Evolutionary conservation across 345 rosid species (phyloP).

Genomic region (Moringa oleifera): DNA sequence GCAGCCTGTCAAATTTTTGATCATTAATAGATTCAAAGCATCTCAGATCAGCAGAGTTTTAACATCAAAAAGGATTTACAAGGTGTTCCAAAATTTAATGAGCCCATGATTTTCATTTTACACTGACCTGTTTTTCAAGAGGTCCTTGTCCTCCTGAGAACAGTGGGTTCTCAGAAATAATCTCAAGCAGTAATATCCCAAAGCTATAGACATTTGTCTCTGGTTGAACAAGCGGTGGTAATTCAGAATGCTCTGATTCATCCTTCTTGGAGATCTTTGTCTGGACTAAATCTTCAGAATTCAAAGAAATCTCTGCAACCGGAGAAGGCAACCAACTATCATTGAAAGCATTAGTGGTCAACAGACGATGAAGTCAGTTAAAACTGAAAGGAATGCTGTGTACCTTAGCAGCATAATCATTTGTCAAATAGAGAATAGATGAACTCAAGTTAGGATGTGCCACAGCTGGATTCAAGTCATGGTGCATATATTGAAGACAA

Average conservation of each 20-base stretch:
- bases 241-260: slow-evolving; percentile 23
- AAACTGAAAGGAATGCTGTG: not conserved
- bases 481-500: slow-evolving; percentile 78
- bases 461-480: slow-evolving; percentile 63
- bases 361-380: not conserved
- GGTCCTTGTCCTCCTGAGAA: slow-evolving; percentile 59
- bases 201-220: slow-evolving; percentile 65
- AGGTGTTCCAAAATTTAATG: not conserved
- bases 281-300: slow-evolving; percentile 16
- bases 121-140: slow-evolving; percentile 53
- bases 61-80: not conserved
- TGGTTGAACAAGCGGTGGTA: slow-evolving; percentile 35
- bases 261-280: slow-evolving; percentile 25
- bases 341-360: slow-evolving; percentile 10
- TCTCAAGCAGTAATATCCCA: slow-evolving; percentile 77
- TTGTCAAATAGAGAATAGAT: slow-evolving; percentile 49
- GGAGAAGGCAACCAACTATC: slow-evolving; percentile 22
- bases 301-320: slow-evolving; percentile 55
- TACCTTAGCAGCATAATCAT: slow-evolving; percentile 97
- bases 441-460: slow-evolving; percentile 53
- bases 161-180: slow-evolving; percentile 76
- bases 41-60: not conserved
- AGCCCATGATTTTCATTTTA: no score
- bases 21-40: slow-evolving; percentile 7
- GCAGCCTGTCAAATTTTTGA: slow-evolving; percentile 46